A percentile compares a stretch with the other conserved stretches of the same genome.
Evolutionary conservation across 768 basidiomycete species (phyloP).

Genomic region (Podaxis carcinomalis): DNA sequence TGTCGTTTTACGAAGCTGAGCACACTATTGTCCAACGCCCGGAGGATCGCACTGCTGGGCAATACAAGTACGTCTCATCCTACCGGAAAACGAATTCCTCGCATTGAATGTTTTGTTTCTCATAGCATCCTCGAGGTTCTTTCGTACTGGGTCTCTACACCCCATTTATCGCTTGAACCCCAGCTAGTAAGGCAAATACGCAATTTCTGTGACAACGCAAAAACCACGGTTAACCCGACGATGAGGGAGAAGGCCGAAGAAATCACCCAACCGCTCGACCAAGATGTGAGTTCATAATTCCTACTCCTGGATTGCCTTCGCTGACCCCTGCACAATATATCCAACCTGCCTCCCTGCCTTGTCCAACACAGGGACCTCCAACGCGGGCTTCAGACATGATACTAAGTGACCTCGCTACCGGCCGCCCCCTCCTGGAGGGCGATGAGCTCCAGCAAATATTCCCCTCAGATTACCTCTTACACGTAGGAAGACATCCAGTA

Average conservation of each 20-base stretch:
- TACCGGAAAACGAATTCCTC: background rate
- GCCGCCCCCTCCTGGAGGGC: slow-evolving; percentile 40
- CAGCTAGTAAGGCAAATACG: slow-evolving; percentile 31
- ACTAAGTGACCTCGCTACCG: slow-evolving; percentile 38
- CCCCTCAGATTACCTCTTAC: slow-evolving; percentile 31
- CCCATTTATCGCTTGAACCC: slow-evolving; percentile 24
- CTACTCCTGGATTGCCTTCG: background rate
- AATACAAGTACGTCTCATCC: slow-evolving; percentile 29
- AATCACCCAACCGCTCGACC: slow-evolving; percentile 25
- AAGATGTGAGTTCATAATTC: slow-evolving; percentile 19
- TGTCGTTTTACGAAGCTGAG: slow-evolving; percentile 32
- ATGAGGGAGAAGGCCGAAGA: slow-evolving; percentile 31
- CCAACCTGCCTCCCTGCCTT: background rate
- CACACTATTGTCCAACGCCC: slow-evolving; percentile 15
- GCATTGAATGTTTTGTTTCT: background rate
- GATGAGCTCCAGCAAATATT: slow-evolving; percentile 33
- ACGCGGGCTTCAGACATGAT: slow-evolving; percentile 28
- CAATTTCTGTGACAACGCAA: slow-evolving; percentile 27
- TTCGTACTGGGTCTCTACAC: slow-evolving; percentile 30
- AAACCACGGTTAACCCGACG: slow-evolving; percentile 21
- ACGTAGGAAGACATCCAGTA: slow-evolving; percentile 22
- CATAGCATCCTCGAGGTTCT: slow-evolving; percentile 33
- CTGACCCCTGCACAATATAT: slow-evolving; percentile 7
- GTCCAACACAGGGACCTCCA: slow-evolving; percentile 21
- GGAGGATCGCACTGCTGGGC: slow-evolving; percentile 25